Evolutionary conservation across 345 rosid species (phyloP).

Genomic region (Pistacia atlantica): DNA sequence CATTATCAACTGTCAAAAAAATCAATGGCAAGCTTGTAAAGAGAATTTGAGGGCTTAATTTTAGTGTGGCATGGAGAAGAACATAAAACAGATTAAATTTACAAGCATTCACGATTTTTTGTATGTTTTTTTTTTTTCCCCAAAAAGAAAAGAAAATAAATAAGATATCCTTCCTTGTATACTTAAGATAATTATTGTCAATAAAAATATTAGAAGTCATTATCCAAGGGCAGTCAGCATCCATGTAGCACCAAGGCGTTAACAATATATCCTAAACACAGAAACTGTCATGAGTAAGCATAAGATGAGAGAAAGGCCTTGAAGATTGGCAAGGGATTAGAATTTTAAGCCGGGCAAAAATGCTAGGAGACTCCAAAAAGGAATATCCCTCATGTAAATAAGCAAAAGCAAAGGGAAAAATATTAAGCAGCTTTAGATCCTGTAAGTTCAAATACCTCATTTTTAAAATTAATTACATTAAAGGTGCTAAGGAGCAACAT

Average conservation of each 20-base stretch:
- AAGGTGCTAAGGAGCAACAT: too few relatives aligned
- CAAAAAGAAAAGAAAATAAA: too few relatives aligned
- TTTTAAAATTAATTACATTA: too few relatives aligned
- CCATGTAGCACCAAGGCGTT: not conserved
- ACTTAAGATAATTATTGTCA: too few relatives aligned
- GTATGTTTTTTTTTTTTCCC: not conserved
- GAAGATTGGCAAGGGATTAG: not conserved
- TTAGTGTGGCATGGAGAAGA: not conserved
- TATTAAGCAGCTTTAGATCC: too few relatives aligned
- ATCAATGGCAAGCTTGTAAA: not conserved
- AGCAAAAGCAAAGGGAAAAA: too few relatives aligned
- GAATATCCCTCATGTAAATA: not conserved
- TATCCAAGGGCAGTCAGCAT: not conserved
- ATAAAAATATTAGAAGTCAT: not conserved
- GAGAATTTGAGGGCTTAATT: not conserved
- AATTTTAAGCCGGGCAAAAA: not conserved
- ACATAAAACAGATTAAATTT: not conserved
- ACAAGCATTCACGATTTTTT: not conserved
- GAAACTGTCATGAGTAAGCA: not conserved
- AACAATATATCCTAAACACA: not conserved
- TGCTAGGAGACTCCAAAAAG: not conserved
- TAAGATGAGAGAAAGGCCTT: not conserved
- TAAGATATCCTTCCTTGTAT: too few relatives aligned
- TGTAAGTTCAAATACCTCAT: too few relatives aligned
- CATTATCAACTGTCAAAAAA: not conserved